Percentiles rank a stretch among this genome's conserved stretches.
These are phyloP conservation scores for Pseudocercospora pini-densiflorae DNA, from an alignment of 2,329 filamentous ascomycete genomes.

Conservation along the genomic window DNA sequence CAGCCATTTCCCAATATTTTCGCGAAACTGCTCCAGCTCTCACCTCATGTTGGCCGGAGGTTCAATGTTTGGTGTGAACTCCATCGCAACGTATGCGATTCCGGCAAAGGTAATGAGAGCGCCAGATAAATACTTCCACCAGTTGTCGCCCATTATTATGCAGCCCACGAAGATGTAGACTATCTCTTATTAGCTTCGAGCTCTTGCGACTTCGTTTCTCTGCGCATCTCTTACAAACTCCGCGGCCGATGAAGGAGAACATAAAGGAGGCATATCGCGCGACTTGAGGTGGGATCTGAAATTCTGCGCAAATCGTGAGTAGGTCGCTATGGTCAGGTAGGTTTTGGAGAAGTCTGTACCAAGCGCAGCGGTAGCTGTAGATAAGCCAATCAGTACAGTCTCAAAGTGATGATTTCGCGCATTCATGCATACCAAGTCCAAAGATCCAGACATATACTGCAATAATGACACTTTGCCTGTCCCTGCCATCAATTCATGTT, in stretches of 20 bases:
- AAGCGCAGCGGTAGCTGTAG: conserved; percentile 63
- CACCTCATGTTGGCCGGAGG: conserved; percentile 59
- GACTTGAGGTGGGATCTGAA: conserved; percentile 91
- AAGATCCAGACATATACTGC: conserved; percentile 90
- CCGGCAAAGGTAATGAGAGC: conserved; percentile 78
- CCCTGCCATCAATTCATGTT: neutral
- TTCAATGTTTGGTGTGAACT: conserved; percentile 58
- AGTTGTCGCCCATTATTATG: conserved; percentile 72
- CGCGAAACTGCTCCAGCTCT: conserved; percentile 9
- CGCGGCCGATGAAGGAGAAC: conserved; percentile 95
- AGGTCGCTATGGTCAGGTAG: neutral
- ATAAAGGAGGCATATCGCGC: conserved; percentile 96
- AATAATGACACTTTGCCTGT: conserved; percentile 73
- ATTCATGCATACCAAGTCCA: conserved; percentile 68
- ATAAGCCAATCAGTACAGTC: conserved; percentile 19
- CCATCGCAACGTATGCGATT: conserved; percentile 67
- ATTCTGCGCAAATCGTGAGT: conserved; percentile 61
- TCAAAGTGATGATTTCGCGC: neutral
- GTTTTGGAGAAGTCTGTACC: conserved; percentile 38
- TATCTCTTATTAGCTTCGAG: conserved; percentile 44
- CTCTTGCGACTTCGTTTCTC: conserved; percentile 12
- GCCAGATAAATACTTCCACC: conserved; percentile 76
- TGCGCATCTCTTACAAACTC: conserved; percentile 71
- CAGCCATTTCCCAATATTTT: neutral
- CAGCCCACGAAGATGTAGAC: conserved; percentile 97